Evolutionary conservation across 257 asterid species (phyloP).

Genomic region (Sherardia arvensis): DNA sequence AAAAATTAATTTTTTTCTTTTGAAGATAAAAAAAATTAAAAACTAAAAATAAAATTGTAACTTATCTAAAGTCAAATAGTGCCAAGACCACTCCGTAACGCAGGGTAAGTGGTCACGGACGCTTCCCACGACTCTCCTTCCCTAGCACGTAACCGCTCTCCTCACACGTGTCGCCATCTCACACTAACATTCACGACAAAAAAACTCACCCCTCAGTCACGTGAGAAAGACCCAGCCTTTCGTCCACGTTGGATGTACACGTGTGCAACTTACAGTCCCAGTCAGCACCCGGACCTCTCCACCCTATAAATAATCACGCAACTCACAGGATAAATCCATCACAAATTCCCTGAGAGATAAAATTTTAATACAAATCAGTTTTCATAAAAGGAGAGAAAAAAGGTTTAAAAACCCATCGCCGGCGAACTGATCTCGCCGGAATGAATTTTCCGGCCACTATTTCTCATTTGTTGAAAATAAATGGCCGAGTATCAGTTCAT

Average conservation of each 20-base stretch:
- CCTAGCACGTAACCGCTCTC: neutral
- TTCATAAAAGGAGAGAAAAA: neutral
- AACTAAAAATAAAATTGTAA: neutral
- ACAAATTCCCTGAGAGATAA: neutral
- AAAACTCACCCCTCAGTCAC: neutral
- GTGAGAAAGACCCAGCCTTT: slow-evolving; percentile 8
- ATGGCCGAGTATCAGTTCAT: slow-evolving; percentile 43
- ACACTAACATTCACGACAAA: neutral
- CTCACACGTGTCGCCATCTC: neutral
- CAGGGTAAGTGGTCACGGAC: neutral
- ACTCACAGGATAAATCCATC: neutral
- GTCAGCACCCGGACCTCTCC: slow-evolving; percentile 8
- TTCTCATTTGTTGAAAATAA: slow-evolving; percentile 16
- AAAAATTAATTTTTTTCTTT: too few species aligned
- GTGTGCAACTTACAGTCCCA: slow-evolving; percentile 20
- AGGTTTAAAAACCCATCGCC: slow-evolving; percentile 7
- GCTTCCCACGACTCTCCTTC: neutral
- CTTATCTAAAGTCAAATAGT: neutral
- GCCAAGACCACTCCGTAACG: neutral
- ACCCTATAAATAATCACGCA: slow-evolving; percentile 14
- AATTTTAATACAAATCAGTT: neutral
- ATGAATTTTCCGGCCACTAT: slow-evolving; percentile 30
- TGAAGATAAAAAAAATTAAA: too few species aligned
- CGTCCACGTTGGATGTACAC: slow-evolving; percentile 21
- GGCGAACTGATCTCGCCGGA: slow-evolving; percentile 38